Conservation (phyloP, 1,284 basidiomycete species). For the Cryptococcus hybrid region DNA sequence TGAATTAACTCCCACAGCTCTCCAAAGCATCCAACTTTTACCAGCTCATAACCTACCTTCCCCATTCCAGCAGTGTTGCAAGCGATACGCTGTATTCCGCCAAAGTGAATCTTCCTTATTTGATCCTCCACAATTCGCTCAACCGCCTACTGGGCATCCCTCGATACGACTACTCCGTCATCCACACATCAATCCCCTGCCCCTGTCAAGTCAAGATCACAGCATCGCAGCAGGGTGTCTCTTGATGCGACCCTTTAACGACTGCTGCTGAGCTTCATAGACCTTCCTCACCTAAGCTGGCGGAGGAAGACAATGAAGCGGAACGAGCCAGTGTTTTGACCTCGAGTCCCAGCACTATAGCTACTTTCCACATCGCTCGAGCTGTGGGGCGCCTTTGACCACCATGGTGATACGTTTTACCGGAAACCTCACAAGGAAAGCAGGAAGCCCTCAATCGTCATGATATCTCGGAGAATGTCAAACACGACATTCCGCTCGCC, state of each 20-base stretch:
- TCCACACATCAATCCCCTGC: background rate
- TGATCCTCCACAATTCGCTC: no score
- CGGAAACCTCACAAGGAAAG: background rate
- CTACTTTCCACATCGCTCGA: background rate
- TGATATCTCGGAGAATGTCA: background rate
- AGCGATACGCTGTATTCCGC: no score
- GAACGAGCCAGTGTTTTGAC: no score
- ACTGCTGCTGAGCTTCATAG: background rate
- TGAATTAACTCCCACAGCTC: no score
- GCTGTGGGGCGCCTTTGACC: background rate
- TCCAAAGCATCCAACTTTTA: no score
- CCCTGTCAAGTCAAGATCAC: no score
- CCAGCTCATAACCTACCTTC: no score
- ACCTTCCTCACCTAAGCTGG: background rate
- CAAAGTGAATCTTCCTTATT: no score
- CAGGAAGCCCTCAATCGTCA: background rate
- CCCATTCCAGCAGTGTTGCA: no score
- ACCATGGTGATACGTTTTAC: background rate
- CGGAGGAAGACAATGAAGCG: no score
- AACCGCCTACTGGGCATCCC: background rate
- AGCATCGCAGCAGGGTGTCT: constrained; percentile 1
- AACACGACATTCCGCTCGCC: background rate
- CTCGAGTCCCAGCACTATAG: background rate
- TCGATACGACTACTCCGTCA: background rate
- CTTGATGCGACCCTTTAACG: background rate